Evolutionary conservation across 352 stramenopile genomes (phyloP), one percentile per base, ranked within the genome.

Genomic region (Globisporangium acanthophoron): DNA sequence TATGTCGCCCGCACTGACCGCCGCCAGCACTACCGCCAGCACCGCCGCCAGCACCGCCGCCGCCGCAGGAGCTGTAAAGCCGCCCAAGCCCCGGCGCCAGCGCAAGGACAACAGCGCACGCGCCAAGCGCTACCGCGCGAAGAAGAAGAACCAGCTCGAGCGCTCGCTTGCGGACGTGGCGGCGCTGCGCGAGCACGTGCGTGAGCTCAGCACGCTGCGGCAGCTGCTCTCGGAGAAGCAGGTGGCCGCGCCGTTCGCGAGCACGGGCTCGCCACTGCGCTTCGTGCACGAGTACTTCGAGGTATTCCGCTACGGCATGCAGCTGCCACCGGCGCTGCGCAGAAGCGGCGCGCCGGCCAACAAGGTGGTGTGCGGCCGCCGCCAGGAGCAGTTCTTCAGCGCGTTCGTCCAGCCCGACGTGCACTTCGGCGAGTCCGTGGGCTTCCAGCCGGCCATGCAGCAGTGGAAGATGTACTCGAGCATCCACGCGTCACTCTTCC

Each of bases 211-310:
- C 29, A 53, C 57, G 21, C 20, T 58, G 29, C 45, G 47, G 18
- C 57, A 58, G 31, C 41, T 63, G 13, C 54, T 55, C 27, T 27
- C 44, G 21, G 57, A 63, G 57, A 56, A 58, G 40, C 11, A 21
- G 3, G 15, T 63, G n/a, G n/a, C 35, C 49, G 29, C 39, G 48
- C 39, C 49, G 31, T 24, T 52, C 20, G 35, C 57, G n/a, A 59
- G n/a, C 16, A 37, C 57, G 9, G 57, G 57, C 39, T 63, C 57
- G 15, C 49, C 57, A 27, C 40, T 63, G 49, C 48, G 51, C 20
- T 58, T 59, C 18, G 62, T 65, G 31, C 57, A 51, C 52, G 58
- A 65, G 46, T 69, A 69, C 58, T 65, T 65, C 51, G 58, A 53
- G 47, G 51, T 65, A 3, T 69, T 69, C 43, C 52, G 48, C 40